Evolutionary conservation across 225 moss, liverwort and hornwort genomes (phyloP).

Genomic region (Takakia lepidozioides): DNA sequence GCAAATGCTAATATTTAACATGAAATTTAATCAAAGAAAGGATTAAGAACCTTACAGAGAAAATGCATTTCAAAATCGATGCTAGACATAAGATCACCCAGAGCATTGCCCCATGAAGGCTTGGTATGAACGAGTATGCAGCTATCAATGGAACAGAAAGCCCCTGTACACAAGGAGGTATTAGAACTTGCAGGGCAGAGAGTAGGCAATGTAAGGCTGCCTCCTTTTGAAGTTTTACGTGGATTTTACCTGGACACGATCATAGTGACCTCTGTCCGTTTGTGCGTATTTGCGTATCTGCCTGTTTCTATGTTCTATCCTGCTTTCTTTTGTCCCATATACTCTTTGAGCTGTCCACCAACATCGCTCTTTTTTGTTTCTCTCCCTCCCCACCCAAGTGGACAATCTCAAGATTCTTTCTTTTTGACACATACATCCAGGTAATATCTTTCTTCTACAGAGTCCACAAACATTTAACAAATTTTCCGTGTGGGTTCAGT

Average conservation of each 20-base stretch:
- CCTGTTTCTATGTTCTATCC: too few species aligned
- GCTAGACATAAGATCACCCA: conserved; percentile 21
- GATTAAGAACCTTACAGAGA: conserved; percentile 23
- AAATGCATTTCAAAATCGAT: conserved; percentile 16
- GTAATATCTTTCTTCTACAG: background rate
- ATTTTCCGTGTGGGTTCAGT: background rate
- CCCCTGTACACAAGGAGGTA: conserved; percentile 26
- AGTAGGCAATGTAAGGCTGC: too few species aligned
- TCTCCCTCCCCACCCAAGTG: too few species aligned
- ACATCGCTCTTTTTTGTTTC: too few species aligned
- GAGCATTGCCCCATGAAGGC: conserved; percentile 26
- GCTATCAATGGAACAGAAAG: conserved; percentile 19
- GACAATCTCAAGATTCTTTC: background rate
- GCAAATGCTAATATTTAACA: background rate
- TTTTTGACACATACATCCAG: background rate
- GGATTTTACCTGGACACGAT: too few species aligned
- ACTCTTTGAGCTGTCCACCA: background rate
- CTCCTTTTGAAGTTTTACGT: too few species aligned
- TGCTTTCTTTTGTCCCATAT: too few species aligned
- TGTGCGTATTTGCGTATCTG: background rate
- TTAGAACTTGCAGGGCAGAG: background rate
- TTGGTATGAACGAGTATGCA: conserved; percentile 35
- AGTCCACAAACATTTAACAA: background rate
- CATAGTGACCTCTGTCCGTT: background rate
- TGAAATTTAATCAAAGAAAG: background rate